These are phyloP conservation scores for Sparassis latifolia DNA, from an alignment of 1,284 basidiomycete species.

Conservation along the genomic window DNA sequence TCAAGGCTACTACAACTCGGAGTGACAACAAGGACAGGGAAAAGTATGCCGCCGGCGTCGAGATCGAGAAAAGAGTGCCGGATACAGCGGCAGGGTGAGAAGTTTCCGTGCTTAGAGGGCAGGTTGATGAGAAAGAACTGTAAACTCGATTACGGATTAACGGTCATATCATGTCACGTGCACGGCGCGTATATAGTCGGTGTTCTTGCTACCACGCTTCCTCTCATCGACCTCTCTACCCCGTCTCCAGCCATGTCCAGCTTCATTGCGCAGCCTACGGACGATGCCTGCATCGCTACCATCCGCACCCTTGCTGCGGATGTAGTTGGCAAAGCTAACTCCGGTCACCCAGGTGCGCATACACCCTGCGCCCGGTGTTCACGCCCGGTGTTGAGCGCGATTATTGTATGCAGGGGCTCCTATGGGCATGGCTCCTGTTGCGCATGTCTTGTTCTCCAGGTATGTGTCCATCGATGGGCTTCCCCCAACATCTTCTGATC, in stretches of 20 bases:
- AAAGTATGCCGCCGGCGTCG: neutral
- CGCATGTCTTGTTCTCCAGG: conserved; percentile 84
- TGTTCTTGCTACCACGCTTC: conserved; percentile 23
- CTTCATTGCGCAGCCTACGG: conserved; percentile 38
- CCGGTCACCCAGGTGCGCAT: conserved; percentile 79
- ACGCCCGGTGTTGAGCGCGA: conserved; percentile 1
- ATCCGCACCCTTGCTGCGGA: conserved; percentile 71
- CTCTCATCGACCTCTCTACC: conserved; percentile 9
- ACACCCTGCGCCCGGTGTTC: neutral
- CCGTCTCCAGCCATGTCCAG: conserved; percentile 34
- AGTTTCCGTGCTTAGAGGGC: neutral
- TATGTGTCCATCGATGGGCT: conserved; percentile 21
- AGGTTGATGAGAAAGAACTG: neutral
- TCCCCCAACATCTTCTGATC: neutral
- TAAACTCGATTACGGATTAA: conserved; percentile 12
- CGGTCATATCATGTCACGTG: conserved; percentile 7
- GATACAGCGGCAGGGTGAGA: neutral
- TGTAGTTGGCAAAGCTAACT: conserved; percentile 80
- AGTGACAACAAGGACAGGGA: neutral
- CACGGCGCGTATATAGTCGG: conserved; percentile 17
- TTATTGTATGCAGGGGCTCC: conserved; percentile 54
- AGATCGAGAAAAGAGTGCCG: neutral
- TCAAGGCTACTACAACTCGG: neutral
- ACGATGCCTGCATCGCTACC: conserved; percentile 57
- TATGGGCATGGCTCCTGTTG: conserved; percentile 87